Evolutionary conservation across 164 flowering plant species (phyloP).

Genomic region (Annona squamosa): DNA sequence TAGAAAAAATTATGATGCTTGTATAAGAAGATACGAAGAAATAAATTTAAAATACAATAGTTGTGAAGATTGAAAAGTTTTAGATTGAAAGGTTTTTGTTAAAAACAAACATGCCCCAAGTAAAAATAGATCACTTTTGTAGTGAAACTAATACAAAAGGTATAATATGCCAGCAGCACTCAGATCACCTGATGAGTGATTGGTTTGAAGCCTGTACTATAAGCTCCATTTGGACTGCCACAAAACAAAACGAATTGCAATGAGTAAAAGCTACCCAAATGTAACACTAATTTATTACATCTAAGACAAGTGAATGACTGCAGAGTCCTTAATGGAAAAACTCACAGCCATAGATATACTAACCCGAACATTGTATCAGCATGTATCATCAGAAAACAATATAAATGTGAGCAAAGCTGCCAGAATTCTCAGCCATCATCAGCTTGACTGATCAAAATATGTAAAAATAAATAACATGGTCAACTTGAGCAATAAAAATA

Average conservation of each 20-base stretch:
- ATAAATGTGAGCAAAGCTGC: neutral
- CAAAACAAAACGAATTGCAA: conserved; percentile 4
- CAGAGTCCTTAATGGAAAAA: neutral
- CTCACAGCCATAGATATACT: neutral
- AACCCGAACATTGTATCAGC: neutral
- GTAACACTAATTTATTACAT: too few species aligned
- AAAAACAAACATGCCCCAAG: too few species aligned
- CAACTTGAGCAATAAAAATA: neutral
- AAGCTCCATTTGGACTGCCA: conserved; percentile 97
- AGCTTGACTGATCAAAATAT: neutral
- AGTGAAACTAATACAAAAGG: conserved; percentile 9
- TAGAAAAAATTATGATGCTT: too few species aligned
- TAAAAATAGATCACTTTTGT: neutral
- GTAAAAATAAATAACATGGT: neutral
- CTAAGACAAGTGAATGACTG: neutral
- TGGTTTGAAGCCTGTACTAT: conserved; percentile 89
- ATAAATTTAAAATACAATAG: too few species aligned
- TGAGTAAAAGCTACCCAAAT: neutral
- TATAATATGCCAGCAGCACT: conserved; percentile 33
- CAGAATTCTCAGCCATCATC: neutral
- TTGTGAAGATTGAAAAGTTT: too few species aligned
- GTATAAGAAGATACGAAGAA: too few species aligned
- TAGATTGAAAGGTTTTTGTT: too few species aligned
- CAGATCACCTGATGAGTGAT: conserved; percentile 95
- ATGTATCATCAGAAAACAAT: neutral